Evolutionary conservation across 2,329 filamentous ascomycete genomes (phyloP), one percentile per base, ranked within the genome.

Genomic region (Phaeosphaeria sp.): DNA sequence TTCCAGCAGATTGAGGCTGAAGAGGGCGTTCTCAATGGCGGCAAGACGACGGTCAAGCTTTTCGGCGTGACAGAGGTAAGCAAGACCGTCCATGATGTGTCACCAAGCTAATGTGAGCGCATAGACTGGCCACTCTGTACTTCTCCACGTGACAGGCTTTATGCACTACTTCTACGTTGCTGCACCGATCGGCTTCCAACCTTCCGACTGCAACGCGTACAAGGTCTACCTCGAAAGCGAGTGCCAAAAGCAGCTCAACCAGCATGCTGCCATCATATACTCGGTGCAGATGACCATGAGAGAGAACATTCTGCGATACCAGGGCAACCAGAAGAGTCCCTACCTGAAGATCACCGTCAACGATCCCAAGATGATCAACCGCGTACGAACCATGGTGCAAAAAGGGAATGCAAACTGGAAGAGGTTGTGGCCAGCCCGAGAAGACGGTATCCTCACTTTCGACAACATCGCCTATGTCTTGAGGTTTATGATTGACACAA

Each of bases 1-100:
- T 98, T 99, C 73, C 95, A 99, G 79, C 91, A 96, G 72, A 99
- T 99, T 66, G 96, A 99, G 72, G 90, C 88, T 1, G 93, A 98
- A 74, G 94, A 99, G 76, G 94, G 95, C 20, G 91, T 88, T 3
- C 77, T 97, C 1, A 82, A 89, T 74, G 91, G 91, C 49, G 92
- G 91, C 20, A 89, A 83, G 72, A 83, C 91, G 0, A 89, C 92
- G 0, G 87, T 99, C 56, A 96, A 95, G 81, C 84, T 99, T 20
- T 99, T 98, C 78, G 95, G 95, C 69, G 93, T 98, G 3, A 97
- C 92, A 33, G 88, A 91, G 82, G 88, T 88, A 78, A 55, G 74
- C 66, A 48, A n/a, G 43, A 5, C 39, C n/a, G 7, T 18, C 9
- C 22, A 2, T 18, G 46, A 33, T n/a, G 3, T n/a, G 6, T 21